Conservation (phyloP, 2,329 filamentous ascomycete species). For the Aspergillus tamarii region DNA sequence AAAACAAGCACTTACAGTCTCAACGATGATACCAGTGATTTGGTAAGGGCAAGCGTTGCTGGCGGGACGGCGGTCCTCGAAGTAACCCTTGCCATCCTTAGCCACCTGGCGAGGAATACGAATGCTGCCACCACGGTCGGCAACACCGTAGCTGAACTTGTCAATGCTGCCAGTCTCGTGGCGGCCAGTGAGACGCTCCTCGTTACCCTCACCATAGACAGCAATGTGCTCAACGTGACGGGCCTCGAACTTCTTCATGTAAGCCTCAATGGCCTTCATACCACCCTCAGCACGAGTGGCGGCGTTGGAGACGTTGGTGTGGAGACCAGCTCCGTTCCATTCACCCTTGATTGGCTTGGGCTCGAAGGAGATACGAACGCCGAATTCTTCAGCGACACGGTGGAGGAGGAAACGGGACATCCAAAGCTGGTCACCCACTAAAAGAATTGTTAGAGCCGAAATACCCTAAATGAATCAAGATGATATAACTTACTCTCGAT, state of each 20-base stretch:
- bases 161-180: constrained; percentile 96
- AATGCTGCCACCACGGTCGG: constrained; percentile 92
- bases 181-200: constrained; percentile 84
- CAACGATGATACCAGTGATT: constrained; percentile 78
- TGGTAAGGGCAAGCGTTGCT: constrained; percentile 89
- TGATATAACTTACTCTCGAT: constrained; percentile 70
- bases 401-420: constrained; percentile 84
- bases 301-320: constrained; percentile 90
- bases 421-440: constrained; percentile 96
- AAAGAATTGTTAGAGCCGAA: constrained; percentile 29
- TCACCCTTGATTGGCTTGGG: constrained; percentile 95
- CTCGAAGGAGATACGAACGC: constrained; percentile 90
- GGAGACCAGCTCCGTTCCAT: constrained; percentile 96
- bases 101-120: constrained; percentile 86
- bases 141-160: constrained; percentile 89
- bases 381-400: constrained; percentile 94
- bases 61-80: constrained; percentile 81
- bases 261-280: constrained; percentile 90
- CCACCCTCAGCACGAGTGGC: constrained; percentile 89
- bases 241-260: constrained; percentile 79
- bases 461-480: background rate
- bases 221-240: constrained; percentile 84
- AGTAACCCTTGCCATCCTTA: constrained; percentile 91
- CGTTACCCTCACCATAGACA: constrained; percentile 95
- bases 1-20: constrained; percentile 55